phyloP scores from a whole-genome alignment of 176 grass and related monocot species.

The Lolium multiflorum region DNA sequence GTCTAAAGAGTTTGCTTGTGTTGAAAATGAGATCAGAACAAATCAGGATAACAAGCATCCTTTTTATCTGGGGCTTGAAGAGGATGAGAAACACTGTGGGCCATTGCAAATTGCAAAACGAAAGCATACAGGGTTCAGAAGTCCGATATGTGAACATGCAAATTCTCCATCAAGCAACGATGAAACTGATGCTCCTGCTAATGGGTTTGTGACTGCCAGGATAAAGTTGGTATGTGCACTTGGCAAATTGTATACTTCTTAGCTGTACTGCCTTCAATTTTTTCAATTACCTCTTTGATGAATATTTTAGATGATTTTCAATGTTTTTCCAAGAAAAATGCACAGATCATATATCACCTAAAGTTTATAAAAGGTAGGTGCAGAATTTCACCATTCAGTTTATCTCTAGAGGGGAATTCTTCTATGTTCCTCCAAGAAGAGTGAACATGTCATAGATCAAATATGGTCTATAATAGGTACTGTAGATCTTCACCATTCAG shows the following conservation, averaged over 20 bases:
- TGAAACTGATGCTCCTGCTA: conserved; percentile 60
- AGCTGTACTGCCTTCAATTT: not conserved
- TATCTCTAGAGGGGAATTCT: conserved; percentile 11
- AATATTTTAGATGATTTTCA: conserved; percentile 34
- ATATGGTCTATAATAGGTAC: not conserved
- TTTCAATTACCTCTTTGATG: conserved; percentile 5
- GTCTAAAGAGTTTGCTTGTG: conserved; percentile 53
- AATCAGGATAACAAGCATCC: conserved; percentile 48
- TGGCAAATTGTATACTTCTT: conserved; percentile 16
- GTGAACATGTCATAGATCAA: not conserved
- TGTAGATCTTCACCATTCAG: not conserved
- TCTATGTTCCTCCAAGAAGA: conserved; percentile 4
- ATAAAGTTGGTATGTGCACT: conserved; percentile 75
- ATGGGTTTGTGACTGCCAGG: conserved; percentile 82
- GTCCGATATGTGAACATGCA: conserved; percentile 76
- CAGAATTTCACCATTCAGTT: not conserved
- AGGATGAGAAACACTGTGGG: conserved; percentile 56
- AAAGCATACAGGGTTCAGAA: conserved; percentile 78
- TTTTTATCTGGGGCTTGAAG: conserved; percentile 53
- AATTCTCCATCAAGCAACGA: conserved; percentile 84
- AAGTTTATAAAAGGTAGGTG: not conserved
- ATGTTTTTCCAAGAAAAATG: not conserved
- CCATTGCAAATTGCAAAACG: conserved; percentile 60
- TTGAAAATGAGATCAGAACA: conserved; percentile 62
- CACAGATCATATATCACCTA: conserved; percentile 13